Evolutionary conservation across 306 rosid species (phyloP).

Genomic region (Quercus wislizeni): DNA sequence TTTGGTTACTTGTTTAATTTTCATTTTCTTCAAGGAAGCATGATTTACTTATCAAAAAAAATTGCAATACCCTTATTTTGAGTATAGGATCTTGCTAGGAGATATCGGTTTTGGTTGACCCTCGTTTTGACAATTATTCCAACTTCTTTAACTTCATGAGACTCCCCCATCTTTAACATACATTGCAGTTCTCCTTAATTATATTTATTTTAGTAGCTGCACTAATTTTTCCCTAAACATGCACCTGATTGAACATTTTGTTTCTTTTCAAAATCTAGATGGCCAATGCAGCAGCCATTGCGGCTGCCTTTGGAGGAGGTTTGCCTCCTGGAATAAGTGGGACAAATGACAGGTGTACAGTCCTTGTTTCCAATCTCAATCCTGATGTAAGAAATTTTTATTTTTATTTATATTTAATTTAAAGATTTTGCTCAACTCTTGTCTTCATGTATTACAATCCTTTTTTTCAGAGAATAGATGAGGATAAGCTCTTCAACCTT

Average conservation of each 20-base stretch:
- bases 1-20: too few species aligned
- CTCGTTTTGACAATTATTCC: background rate
- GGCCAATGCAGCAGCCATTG: conserved; percentile 88
- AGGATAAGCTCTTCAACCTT: conserved; percentile 94
- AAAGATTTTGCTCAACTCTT: conserved; percentile 5
- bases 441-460: conserved; percentile 17
- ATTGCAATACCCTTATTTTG: background rate
- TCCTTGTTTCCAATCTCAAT: conserved; percentile 85
- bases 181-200: background rate
- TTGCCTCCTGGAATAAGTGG: conserved; percentile 97
- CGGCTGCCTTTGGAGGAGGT: conserved; percentile 94
- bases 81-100: background rate
- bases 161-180: background rate
- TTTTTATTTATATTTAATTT: conserved; percentile 2
- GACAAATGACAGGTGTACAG: conserved; percentile 94
- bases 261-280: conserved; percentile 46
- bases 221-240: background rate
- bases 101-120: background rate
- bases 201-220: background rate
- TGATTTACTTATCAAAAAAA: too few species aligned
- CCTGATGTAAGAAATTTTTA: conserved; percentile 66
- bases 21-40: too few species aligned
- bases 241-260: background rate
- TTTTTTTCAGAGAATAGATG: conserved; percentile 82
- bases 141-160: background rate